These are phyloP conservation scores for Arthrinium phaeospermum DNA, from an alignment of 2,329 filamentous ascomycete species.

Conservation along the genomic window DNA sequence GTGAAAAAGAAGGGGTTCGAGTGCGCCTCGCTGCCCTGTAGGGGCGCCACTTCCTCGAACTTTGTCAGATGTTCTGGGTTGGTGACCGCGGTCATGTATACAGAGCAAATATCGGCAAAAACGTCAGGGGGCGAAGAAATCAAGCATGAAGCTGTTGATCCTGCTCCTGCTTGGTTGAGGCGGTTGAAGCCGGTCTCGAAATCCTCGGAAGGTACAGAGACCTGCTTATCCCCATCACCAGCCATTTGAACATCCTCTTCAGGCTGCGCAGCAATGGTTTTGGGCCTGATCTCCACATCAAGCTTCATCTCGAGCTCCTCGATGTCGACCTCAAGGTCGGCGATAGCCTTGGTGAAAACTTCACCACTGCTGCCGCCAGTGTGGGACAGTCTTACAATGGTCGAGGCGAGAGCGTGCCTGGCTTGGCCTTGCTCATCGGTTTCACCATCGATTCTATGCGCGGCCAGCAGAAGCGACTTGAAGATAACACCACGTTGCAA, in stretches of 20 bases:
- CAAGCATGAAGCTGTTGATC: conserved; percentile 56
- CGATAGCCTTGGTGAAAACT: conserved; percentile 70
- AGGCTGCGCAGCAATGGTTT: conserved; percentile 53
- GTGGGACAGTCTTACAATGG: conserved; percentile 71
- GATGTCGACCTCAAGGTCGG: conserved; percentile 73
- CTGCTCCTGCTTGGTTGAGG: conserved; percentile 37
- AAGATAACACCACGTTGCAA: conserved; percentile 69
- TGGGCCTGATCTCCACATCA: conserved; percentile 69
- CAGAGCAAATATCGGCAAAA: conserved; percentile 63
- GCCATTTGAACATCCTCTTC: conserved; percentile 60
- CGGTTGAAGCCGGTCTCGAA: conserved; percentile 36
- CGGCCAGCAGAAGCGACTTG: conserved; percentile 67
- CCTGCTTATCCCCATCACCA: conserved; percentile 37
- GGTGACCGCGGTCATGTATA: conserved; percentile 53
- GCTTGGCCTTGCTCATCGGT: conserved; percentile 60
- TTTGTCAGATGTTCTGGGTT: conserved; percentile 46
- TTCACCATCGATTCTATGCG: conserved; percentile 61
- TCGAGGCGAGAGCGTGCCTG: conserved; percentile 68
- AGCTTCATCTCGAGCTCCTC: conserved; percentile 77
- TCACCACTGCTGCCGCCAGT: conserved; percentile 62
- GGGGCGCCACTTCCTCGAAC: conserved; percentile 60
- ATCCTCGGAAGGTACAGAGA: conserved; percentile 27
- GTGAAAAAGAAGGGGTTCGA: conserved; percentile 72
- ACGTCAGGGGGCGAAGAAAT: conserved; percentile 54
- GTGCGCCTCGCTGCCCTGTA: conserved; percentile 60